Evolutionary conservation across 805 yeast genomes (phyloP), one percentile per base, ranked within the genome.

Genomic region (Kodamaea sagamina): DNA sequence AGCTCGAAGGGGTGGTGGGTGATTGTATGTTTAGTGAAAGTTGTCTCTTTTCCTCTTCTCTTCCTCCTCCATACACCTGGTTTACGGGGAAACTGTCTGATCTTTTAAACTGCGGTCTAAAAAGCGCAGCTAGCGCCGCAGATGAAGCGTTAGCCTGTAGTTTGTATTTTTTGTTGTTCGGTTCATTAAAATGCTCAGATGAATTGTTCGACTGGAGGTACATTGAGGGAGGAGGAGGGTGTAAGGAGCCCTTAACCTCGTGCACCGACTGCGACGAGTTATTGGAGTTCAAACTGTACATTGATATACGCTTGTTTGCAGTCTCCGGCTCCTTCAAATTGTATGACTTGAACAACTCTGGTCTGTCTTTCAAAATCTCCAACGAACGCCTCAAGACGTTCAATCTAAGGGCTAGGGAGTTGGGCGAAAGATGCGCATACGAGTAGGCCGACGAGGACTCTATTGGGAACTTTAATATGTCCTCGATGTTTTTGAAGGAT

Each of bases 391-490:
- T 86, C 52, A 88, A 67, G 11, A 86, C 89, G 43, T 82, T 82
- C 47, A 88, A 63, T 43, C 96, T 69, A 37, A 86, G 76, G 0
- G 93, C 87, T 43, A 88, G 62, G 1, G 95, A 84, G 57, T 86
- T 85, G 7, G 90, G 93, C 1, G 92, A 82, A 43, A 87, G 65
- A 42, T 85, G 86, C 2, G 93, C 88, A 59, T 88, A 88, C 0
- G 95, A 86, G 57, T 85, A 88, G 1, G 95, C 85, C 58, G 86
- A 90, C 1, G 93, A 79, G 9, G 93, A 85, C 52, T 85, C 89
- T 18, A 81, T 79, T 4, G 92, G 89, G 55, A 87, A 84, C 48
- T 72, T 75, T 29, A 82, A 58, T 13, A 85, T 70, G 42, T 82
- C 75, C 13, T 51, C 49, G 12, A 47, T 18, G 41, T 42, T 44